phyloP scores from a whole-genome alignment of 768 basidiomycete genomes.

The Amanita molliuscula region DNA sequence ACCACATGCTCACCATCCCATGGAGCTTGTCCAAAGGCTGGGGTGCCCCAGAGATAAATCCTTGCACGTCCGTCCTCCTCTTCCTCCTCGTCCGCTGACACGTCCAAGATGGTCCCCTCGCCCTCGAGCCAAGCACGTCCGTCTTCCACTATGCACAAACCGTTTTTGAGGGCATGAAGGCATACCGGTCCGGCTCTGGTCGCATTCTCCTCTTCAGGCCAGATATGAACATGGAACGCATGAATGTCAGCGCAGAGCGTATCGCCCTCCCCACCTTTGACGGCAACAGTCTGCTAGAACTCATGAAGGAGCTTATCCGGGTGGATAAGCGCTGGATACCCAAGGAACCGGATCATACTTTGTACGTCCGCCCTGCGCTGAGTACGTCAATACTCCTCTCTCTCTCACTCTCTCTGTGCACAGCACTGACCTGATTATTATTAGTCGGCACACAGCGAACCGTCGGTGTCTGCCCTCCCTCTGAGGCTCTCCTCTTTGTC shows the following conservation, averaged over 20 bases:
- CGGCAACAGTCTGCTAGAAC: conserved; percentile 58
- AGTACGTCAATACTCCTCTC: conserved; percentile 23
- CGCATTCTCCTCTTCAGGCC: conserved; percentile 83
- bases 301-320: conserved; percentile 80
- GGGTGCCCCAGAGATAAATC: conserved; percentile 72
- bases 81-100: conserved; percentile 2
- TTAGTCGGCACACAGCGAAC: conserved; percentile 69
- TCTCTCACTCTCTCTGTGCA: neutral
- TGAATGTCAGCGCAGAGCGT: conserved; percentile 77
- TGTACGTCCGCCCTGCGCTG: conserved; percentile 83
- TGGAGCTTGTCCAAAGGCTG: conserved; percentile 72
- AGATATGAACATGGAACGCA: conserved; percentile 96
- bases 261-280: conserved; percentile 75
- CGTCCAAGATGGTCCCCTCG: conserved; percentile 54
- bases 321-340: conserved; percentile 91
- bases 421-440: neutral
- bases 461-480: conserved; percentile 66
- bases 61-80: conserved; percentile 37
- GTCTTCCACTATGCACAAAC: conserved; percentile 92
- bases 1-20: conserved; percentile 78
- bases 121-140: conserved; percentile 64
- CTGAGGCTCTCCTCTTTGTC: conserved; percentile 77
- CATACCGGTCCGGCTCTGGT: conserved; percentile 67
- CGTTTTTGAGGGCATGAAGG: conserved; percentile 92
- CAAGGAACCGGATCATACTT: conserved; percentile 73